Base-by-base conservation (phyloP, 2,329 filamentous ascomycete genomes). In the Aspergillus sp. region DNA sequence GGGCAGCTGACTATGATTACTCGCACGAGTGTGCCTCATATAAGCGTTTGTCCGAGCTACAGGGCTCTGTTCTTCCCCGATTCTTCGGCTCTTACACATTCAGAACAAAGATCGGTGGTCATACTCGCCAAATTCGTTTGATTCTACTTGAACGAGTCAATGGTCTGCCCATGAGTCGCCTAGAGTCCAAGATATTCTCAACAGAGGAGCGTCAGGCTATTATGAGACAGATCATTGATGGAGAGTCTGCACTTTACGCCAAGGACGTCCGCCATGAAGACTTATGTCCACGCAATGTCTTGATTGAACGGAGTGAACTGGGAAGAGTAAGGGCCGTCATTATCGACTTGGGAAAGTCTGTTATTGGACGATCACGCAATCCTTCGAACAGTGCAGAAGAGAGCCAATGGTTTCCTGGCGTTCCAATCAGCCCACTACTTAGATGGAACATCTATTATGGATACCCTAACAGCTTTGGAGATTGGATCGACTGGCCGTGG, bases 401-500 rank as follows among this genome's bases (percentile, higher is more conserved):
- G 17, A 47, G 23, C 7, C 11, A 15, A 32, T 48, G 32, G 11
- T 25, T 56, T 19, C 53, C 41, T 30, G 53, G 53, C n/a, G 53
- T 56, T 4, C 7, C 41, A 1, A 48, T 56, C 10, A 56, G 53
- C 19, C 41, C 53, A 13, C 27, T 56, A 5, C 53, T 56, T n/a
- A 27, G 41, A 48, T 56, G 53, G 53, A 56, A 56, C 27, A 17
- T 21, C 2, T 19, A 15, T 23, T 48, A 32, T 13, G 7, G 53
- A 13, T 17, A 25, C 5, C 53, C 36, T 7, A n/a, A 5, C 30
- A 2, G 1, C 17, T 47, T 48, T 38, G n/a, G 5, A 6, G 53
- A 47, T 10, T 56, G 41, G 53, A 48, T 56, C 21, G 27, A 56
- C 41, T 56, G 53, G 53, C 5, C 53, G 47, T 56, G 53, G 53